These are phyloP conservation scores for Bauhinia variegata DNA, from an alignment of 306 rosid species.

Conservation along the genomic window DNA sequence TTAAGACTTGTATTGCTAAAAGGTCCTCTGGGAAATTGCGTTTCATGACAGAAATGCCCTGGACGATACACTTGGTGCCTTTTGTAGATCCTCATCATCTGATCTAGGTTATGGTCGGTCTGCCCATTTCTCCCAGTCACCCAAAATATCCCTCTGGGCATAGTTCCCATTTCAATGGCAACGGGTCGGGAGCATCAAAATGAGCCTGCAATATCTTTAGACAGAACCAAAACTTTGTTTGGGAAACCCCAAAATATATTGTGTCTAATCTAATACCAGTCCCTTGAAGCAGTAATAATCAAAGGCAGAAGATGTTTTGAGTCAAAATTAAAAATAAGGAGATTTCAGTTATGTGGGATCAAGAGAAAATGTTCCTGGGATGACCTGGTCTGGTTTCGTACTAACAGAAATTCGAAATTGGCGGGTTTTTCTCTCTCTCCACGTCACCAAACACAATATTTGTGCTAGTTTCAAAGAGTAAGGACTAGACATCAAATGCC, in stretches of 20 bases:
- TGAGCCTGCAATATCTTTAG: too few relatives aligned
- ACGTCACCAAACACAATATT: neutral
- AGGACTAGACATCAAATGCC: conserved; percentile 7
- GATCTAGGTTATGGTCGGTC: conserved; percentile 38
- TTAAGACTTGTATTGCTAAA: conserved; percentile 83
- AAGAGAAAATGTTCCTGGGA: neutral
- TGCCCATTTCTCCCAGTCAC: too few relatives aligned
- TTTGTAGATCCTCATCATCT: conserved; percentile 77
- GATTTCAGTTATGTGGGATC: too few relatives aligned
- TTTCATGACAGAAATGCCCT: conserved; percentile 84
- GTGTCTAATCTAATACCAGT: too few relatives aligned
- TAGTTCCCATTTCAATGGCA: too few relatives aligned
- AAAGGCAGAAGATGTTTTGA: too few relatives aligned
- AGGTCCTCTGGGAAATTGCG: conserved; percentile 90
- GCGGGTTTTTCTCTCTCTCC: conserved; percentile 24
- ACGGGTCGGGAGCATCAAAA: too few relatives aligned
- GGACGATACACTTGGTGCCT: conserved; percentile 78
- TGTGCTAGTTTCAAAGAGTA: neutral
- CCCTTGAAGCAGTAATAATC: too few relatives aligned
- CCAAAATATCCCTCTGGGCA: conserved; percentile 19
- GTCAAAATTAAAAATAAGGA: too few relatives aligned
- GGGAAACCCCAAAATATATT: too few relatives aligned
- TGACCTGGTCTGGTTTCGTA: conserved; percentile 32
- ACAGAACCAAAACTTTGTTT: too few relatives aligned
- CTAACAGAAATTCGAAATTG: conserved; percentile 5